Evolutionary conservation across 2,329 filamentous ascomycete genomes (phyloP).

Genomic region (Alternaria sp.): DNA sequence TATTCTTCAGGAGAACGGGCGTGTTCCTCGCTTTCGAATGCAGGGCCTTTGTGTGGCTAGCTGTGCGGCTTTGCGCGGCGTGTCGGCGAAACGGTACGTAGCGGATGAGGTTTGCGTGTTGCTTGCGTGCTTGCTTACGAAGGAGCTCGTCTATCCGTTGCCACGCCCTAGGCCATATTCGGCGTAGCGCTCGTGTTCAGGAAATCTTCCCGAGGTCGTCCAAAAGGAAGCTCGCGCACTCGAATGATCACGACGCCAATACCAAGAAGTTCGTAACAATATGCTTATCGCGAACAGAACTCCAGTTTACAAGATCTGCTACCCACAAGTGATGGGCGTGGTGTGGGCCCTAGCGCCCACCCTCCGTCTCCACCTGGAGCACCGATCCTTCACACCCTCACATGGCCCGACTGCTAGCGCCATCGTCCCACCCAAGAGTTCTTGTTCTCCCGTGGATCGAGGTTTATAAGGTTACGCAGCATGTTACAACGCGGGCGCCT

Average conservation of each 20-base stretch:
- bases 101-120: neutral
- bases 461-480: constrained; percentile 2
- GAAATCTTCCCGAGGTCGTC: neutral
- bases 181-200: neutral
- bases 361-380: neutral
- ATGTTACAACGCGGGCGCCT: neutral
- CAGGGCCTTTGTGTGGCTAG: neutral
- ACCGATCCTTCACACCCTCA: neutral
- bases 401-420: neutral
- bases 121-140: neutral
- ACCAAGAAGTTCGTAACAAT: neutral
- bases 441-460: neutral
- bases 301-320: neutral
- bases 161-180: neutral
- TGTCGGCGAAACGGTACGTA: neutral
- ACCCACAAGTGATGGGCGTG: neutral
- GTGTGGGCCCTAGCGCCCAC: neutral
- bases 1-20: neutral
- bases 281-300: neutral
- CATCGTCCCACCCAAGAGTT: neutral
- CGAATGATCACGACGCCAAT: neutral
- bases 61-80: neutral
- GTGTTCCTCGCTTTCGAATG: neutral
- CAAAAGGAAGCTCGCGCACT: neutral
- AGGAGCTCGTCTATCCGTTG: neutral